Base-by-base conservation (phyloP, 169 alveolate species). In the Plasmodium yoelii region DNA sequence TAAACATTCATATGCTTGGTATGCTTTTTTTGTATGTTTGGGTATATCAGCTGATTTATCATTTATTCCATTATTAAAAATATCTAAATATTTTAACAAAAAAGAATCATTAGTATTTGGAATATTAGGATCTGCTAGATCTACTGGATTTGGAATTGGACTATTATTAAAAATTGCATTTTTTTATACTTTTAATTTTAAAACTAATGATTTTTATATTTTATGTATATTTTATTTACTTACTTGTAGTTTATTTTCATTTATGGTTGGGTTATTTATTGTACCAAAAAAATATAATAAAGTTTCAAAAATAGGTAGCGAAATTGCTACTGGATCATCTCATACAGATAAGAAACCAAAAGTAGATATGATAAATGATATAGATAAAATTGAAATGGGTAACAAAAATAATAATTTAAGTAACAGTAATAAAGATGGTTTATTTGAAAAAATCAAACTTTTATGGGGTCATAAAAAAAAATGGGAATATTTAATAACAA, bases 31-130 rank as follows among this genome's bases (percentile, higher is more conserved):
- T 68, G 13, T 84, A 5, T 68, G 68, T 51, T 7, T 84, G 15
- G 91, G 91, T 69, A 28, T 84, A 57, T 84, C 91, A 69, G 87
- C 91, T 1, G 91, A 84, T 49, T 67, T 70, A n/a, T 67, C 87
- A 1, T 84, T 69, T 71, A 61, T 84, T n/a, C 91, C 91, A 0
- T 46, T 84, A 10, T 84, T 84, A 84, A 67, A 84, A 69, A 18
- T 84, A 57, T 84, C 91, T 0, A 84, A 84, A 44, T 84, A 26
- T 28, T 84, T 84, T 15, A 87, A 73, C 4, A 63, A 73, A 18
- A 39, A 70, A 51, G 91, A 84, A 51, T 84, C 91, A 7, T 55
- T 84, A 15, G 59, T 84, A 4, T 84, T 84, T 69, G 91, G 91
- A 8, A 84, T 84, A n/a, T 51, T 84, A 24, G 91, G 91, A 1